Evolutionary conservation across 1,284 basidiomycete genomes (phyloP), one percentile per base, ranked within the genome.

Genomic region (Stereum hirsutum): DNA sequence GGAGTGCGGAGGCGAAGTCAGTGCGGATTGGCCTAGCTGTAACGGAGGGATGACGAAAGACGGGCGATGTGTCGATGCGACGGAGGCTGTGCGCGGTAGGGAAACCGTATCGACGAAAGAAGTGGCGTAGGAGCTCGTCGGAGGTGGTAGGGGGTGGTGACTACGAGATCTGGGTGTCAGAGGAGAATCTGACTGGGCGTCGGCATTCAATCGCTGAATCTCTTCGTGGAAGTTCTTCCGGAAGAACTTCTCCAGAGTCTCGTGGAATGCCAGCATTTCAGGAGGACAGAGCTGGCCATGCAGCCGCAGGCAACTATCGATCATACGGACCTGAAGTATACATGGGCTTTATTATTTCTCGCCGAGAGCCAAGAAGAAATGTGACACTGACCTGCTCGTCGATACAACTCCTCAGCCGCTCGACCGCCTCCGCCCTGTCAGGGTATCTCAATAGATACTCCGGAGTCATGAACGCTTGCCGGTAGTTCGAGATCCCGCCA

Each of bases 201-300:
- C 66, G n/a, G 79, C 65, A 0, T 70, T 72, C 34, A 89, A 61
- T 5, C 82, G 74, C 39, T 72, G 71, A 32, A 96, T 88, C 61
- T 98, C 94, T 20, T 92, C 89, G 1, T 80, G 65, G 64, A 93
- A 97, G 55, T 92, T 92, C 62, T 89, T 90, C 45, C 74, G 74
- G 70, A 93, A 97, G 63, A 96, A 84, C 54, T 78, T 81, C 60
- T 89, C 83, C 38, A 98, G 68, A 0, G 90, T 93, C 48, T 86
- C 82, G 57, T 98, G 93, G 74, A 98, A 97, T 2, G 83, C 77
- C 39, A 85, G 68, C 75, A 94, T 96, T 63, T 91, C 90, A 20
- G 78, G 74, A 1, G 89, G 79, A 57, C 91, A 94, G 38, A 96
- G 65, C 43, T 80, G 73, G 1, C 80, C 80, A 57, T 97, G 92